Evolutionary conservation across 192 early-diverging fungal species (phyloP), one percentile per base, ranked within the genome.

Genomic region (Pilaira anomala): DNA sequence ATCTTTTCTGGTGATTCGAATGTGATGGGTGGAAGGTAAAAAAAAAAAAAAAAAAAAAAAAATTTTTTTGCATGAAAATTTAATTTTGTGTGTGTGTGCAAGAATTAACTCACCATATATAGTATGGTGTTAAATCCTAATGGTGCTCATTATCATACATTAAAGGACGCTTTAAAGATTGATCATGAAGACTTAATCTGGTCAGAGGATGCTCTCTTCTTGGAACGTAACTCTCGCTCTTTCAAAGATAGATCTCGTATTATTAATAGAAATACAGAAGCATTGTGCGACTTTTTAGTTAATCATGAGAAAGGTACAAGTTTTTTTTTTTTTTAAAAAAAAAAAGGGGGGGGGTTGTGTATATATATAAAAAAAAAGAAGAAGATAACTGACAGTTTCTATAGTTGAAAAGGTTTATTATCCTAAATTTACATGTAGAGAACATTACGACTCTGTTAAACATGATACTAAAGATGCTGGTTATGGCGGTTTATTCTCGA

Each of bases 1-100:
- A 84, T 97, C 50, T 98, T 98, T 67, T 88, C 85, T 71, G 95
- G 95, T 40, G 96, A 97, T 75, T 88, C 88, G 73, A 96, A 98
- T 74, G 95, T 96, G 16, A 98, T 97, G 95, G 96, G 90, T 57
- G 96, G 96, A 53, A 92, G 94, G 88, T 89, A 82, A 63, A 21
- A 51, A 14, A 24, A 3, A 5, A 40, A 60, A 50, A 7, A 11
- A 3, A 8, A 2, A 24, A 40, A 67, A 3, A 41, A 2, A 49
- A 50, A 19, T 13, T 57, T n/a, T n/a, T n/a, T n/a, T n/a, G n/a
- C n/a, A n/a, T n/a, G n/a, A n/a, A n/a, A 14, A 40, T 40, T 8
- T 5, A 48, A 53, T 42, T 44, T 8, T 58, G 3, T 19, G 12
- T 16, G 56, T 50, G 8, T 14, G 9, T 24, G 18, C 36, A n/a